Base-by-base conservation (phyloP, 495 filamentous ascomycete genomes). In the Monascus purpureus region DNA sequence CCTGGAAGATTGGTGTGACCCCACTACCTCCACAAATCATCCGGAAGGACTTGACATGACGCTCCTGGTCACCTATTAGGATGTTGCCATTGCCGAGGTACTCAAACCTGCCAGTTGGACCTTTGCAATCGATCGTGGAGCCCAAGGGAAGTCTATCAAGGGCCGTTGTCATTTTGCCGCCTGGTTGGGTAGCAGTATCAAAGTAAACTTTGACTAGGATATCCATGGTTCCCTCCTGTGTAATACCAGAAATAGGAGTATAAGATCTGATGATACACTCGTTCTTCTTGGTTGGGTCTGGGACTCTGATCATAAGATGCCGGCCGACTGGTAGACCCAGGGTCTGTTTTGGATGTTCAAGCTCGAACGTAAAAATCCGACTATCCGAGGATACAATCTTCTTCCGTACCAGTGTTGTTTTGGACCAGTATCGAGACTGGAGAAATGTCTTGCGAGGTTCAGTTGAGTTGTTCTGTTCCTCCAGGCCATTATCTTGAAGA, bases 1-100 rank as follows among this genome's bases (percentile, higher is more conserved):
- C 83, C 40, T 93, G 82, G 58, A 78, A 93, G 34, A 95, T 81
- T 1, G 88, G 88, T 25, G 88, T 96, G 43, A 96, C 82, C 2
- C 88, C 88, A 2, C 72, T 82, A 22, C 88, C 88, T 17, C 70
- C 88, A 39, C 82, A 90, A 30, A 96, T 80, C 88, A 96, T 94
- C 41, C 75, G 62, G 52, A 96, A 86, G 15, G 63, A 67, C 25
- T 65, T 65, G 1, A 93, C 72, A 1, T 40, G 53, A 9, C 80
- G 53, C 38, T 68, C 53, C 20, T 58, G 61, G 2, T 71, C 74
- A 23, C 71, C 68, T 22, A 94, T 55, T 0, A 62, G 41, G 37
- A 85, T 80, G 6, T 53, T 40, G 0, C 88, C 85, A 1, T 61
- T 49, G 2, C 80, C 79, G 0, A 75, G 54, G 42, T 95, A 96